Percentiles rank a stretch among this genome's conserved stretches.
Evolutionary conservation across 1,139 yeast species (phyloP).

Genomic region (Kodamaea ohmeri): DNA sequence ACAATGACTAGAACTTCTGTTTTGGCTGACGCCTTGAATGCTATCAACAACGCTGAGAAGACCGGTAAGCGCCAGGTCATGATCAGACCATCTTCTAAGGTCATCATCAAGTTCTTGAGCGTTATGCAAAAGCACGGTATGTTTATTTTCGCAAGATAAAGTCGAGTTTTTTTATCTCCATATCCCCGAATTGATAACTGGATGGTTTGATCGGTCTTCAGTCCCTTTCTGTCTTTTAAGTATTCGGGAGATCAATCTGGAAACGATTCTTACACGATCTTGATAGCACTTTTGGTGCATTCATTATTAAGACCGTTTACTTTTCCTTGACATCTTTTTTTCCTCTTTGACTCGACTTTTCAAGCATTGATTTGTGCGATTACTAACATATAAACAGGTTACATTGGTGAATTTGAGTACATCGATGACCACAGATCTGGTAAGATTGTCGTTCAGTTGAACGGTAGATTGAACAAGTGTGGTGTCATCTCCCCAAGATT

Average conservation of each 20-base stretch:
- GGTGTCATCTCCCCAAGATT: slow-evolving; percentile 99
- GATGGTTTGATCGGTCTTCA: slow-evolving; percentile 86
- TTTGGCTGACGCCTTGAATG: slow-evolving; percentile 97
- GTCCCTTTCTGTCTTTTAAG: slow-evolving; percentile 98
- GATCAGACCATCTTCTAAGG: slow-evolving; percentile 98
- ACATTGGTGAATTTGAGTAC: slow-evolving; percentile 98
- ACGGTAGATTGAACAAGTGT: slow-evolving; percentile 98
- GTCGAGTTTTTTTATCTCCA: slow-evolving; percentile 5
- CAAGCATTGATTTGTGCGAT: slow-evolving; percentile 10
- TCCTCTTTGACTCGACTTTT: slow-evolving; percentile 11
- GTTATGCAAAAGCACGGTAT: slow-evolving; percentile 94
- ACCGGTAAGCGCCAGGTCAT: slow-evolving; percentile 99
- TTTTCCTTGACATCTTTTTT: slow-evolving; percentile 60
- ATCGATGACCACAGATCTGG: slow-evolving; percentile 99
- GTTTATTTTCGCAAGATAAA: slow-evolving; percentile 10
- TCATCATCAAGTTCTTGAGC: slow-evolving; percentile 91
- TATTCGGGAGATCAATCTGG: slow-evolving; percentile 83
- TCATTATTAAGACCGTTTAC: slow-evolving; percentile 56
- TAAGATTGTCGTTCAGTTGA: slow-evolving; percentile 92
- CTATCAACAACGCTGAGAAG: slow-evolving; percentile 99
- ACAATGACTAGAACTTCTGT: slow-evolving; percentile 98
- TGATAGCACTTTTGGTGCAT: slow-evolving; percentile 24
- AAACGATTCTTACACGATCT: slow-evolving; percentile 78
- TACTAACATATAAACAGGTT: slow-evolving; percentile 46
- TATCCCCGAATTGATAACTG: slow-evolving; percentile 90